Evolutionary conservation across 306 rosid genomes (phyloP).

Genomic region (Fagus sylvatica): DNA sequence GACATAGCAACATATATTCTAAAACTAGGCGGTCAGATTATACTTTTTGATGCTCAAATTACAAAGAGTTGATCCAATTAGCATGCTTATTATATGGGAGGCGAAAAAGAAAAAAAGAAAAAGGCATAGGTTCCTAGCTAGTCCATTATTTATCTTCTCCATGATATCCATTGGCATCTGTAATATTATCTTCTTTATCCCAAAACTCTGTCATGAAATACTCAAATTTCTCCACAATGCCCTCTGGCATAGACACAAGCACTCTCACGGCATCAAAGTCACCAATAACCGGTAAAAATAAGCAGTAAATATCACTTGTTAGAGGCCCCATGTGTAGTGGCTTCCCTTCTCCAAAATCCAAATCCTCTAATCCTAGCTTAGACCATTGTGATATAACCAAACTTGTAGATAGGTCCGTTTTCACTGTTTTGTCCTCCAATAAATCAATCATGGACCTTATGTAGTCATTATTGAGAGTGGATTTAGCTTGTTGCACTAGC

Average conservation of each 20-base stretch:
- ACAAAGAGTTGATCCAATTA: background rate
- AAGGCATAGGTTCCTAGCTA: background rate
- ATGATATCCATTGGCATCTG: conserved; percentile 28
- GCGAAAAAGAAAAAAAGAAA: background rate
- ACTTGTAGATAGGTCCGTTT: conserved; percentile 56
- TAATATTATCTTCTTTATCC: conserved; percentile 18
- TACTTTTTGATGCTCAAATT: background rate
- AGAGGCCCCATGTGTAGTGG: conserved; percentile 74
- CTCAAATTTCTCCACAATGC: conserved; percentile 48
- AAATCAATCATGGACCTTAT: conserved; percentile 65
- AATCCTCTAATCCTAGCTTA: conserved; percentile 69
- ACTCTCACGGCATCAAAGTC: conserved; percentile 58
- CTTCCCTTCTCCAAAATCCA: conserved; percentile 83
- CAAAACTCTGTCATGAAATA: conserved; percentile 40
- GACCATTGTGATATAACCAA: conserved; percentile 90
- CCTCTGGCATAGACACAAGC: conserved; percentile 69
- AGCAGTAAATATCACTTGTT: conserved; percentile 72
- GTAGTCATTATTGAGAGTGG: conserved; percentile 36
- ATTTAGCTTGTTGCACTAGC: conserved; percentile 60
- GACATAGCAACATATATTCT: background rate
- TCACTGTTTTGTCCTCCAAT: conserved; percentile 61
- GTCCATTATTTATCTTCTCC: conserved; percentile 22
- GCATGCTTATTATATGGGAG: conserved; percentile 1
- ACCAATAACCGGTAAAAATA: conserved; percentile 68
- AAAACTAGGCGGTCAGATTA: background rate